phyloP scores from a whole-genome alignment of 1,284 basidiomycete genomes.

The Ceratobasidium sp. region DNA sequence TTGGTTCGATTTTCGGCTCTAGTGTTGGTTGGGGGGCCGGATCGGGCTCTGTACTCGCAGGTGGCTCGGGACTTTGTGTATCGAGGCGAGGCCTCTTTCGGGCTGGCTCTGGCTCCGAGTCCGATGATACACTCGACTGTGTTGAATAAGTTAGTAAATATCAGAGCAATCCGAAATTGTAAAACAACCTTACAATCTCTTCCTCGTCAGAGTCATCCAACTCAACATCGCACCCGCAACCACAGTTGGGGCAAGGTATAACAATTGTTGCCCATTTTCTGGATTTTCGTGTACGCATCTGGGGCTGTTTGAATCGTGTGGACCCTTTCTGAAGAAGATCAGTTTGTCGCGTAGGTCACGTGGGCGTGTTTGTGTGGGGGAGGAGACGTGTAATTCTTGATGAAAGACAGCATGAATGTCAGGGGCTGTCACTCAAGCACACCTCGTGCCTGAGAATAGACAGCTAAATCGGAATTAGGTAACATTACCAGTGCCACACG shows the following conservation, averaged over 20 bases:
- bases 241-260: neutral
- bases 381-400: no score
- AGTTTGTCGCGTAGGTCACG: no score
- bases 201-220: constrained; percentile 13
- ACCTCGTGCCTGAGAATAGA: no score
- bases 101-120: neutral
- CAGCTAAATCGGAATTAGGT: no score
- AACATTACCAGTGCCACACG: no score
- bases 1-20: neutral
- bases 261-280: neutral
- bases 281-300: neutral
- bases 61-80: neutral
- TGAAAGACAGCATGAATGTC: no score
- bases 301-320: no score
- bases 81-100: neutral
- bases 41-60: neutral
- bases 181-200: constrained; percentile 29
- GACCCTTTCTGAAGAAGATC: no score
- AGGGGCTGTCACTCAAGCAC: no score
- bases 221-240: neutral
- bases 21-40: neutral
- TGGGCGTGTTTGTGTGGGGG: no score
- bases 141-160: neutral
- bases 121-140: neutral
- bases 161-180: neutral